Percentiles rank a stretch among this genome's conserved stretches.
Conservation (phyloP, 352 stramenopile genomes). For the Phytophthora meadii region DNA sequence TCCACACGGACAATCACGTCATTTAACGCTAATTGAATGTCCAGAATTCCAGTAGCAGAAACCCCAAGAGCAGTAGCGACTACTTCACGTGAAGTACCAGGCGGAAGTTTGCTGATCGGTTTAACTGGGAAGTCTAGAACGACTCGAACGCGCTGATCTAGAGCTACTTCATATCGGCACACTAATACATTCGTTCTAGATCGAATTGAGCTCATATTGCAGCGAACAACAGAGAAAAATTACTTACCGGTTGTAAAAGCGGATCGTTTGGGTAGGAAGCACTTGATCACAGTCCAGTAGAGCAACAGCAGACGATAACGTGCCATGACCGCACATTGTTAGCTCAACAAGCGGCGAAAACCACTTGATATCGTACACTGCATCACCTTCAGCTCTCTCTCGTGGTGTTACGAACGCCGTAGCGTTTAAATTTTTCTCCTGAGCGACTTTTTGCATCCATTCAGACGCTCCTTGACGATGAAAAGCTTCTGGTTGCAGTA, state of each 20-base stretch:
- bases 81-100: not conserved
- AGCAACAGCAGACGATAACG: constrained; percentile 9
- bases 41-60: not conserved
- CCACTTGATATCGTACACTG: constrained; percentile 13
- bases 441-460: constrained; percentile 13
- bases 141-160: not conserved
- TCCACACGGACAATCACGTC: constrained; percentile 8
- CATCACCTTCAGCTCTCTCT: not conserved
- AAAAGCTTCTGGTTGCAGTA: not conserved
- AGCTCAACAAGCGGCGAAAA: constrained; percentile 9
- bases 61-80: constrained; percentile 11
- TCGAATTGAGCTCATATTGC: not conserved
- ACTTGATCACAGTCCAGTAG: constrained; percentile 1
- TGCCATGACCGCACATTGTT: constrained; percentile 7
- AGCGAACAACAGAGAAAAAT: too few relatives aligned
- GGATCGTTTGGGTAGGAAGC: not conserved
- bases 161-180: constrained; percentile 4
- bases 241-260: constrained; percentile 12
- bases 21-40: constrained; percentile 10
- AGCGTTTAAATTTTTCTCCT: constrained; percentile 9
- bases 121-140: constrained; percentile 15
- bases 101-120: not conserved
- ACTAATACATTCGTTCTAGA: constrained; percentile 11
- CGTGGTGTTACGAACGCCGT: constrained; percentile 6
- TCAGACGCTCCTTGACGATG: not conserved